Percentiles rank a stretch among this genome's conserved stretches.
Conservation (phyloP, 495 filamentous ascomycete species). For the Podospora conica region DNA sequence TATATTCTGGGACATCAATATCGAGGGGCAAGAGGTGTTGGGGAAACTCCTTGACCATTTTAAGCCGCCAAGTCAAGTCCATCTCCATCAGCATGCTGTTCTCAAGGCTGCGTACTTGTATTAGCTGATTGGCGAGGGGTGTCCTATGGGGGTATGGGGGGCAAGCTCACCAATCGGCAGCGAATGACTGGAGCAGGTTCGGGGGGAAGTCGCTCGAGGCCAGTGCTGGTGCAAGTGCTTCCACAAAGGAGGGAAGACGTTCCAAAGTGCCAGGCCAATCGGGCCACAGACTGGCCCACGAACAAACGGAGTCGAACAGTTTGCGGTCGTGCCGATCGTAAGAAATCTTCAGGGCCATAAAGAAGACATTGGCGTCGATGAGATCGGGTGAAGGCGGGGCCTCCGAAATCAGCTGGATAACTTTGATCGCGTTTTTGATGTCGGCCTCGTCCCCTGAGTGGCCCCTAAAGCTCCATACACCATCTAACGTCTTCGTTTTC, state of each 20-base stretch:
- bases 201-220: background rate
- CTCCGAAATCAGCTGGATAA: background rate
- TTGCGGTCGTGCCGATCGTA: background rate
- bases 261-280: background rate
- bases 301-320: background rate
- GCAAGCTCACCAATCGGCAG: background rate
- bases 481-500: background rate
- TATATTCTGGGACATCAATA: background rate
- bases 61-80: background rate
- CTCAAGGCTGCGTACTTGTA: background rate
- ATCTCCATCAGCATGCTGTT: background rate
- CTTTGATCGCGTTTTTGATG: background rate
- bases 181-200: background rate
- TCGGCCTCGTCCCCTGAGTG: background rate
- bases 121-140: background rate
- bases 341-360: too few species aligned
- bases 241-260: background rate
- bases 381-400: background rate
- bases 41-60: background rate
- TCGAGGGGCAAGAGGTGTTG: background rate
- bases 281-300: background rate
- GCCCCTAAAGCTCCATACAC: too few species aligned
- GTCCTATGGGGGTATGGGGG: too few species aligned
- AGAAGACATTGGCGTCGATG: too few species aligned
- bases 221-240: background rate